phyloP scores from a whole-genome alignment of 306 rosid species.

The Acacia confusa region DNA sequence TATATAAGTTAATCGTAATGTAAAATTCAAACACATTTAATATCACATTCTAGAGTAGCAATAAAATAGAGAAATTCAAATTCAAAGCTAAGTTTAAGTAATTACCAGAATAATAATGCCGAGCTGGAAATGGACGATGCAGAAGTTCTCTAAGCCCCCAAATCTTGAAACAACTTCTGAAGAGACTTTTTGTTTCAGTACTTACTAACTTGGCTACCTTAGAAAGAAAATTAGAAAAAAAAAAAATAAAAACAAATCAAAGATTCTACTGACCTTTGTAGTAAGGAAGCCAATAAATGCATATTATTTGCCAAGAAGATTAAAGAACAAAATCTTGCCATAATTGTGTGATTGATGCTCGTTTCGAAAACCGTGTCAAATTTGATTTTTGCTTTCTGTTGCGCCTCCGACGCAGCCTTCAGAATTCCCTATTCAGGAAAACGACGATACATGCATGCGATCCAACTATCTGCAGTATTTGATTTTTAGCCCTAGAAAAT shows the following conservation, averaged over 20 bases:
- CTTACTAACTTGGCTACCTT: background rate
- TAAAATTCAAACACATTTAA: background rate
- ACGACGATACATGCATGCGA: background rate
- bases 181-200: background rate
- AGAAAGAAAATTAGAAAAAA: background rate
- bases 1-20: background rate
- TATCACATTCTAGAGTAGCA: background rate
- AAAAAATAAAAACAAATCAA: constrained; percentile 2
- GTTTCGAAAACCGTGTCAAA: background rate
- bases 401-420: background rate
- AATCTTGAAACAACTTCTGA: constrained; percentile 15
- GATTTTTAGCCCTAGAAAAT: background rate
- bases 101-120: constrained; percentile 34
- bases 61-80: background rate
- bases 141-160: constrained; percentile 15
- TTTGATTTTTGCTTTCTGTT: background rate
- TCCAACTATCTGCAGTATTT: background rate
- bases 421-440: background rate
- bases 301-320: background rate
- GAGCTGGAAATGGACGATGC: constrained; percentile 14
- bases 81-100: background rate
- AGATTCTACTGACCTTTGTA: constrained; percentile 19
- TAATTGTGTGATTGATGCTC: background rate
- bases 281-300: background rate
- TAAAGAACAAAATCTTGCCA: constrained; percentile 1